phyloP scores from a whole-genome alignment of 2,329 filamentous ascomycete species.

The Pseudogymnoascus sp. region DNA sequence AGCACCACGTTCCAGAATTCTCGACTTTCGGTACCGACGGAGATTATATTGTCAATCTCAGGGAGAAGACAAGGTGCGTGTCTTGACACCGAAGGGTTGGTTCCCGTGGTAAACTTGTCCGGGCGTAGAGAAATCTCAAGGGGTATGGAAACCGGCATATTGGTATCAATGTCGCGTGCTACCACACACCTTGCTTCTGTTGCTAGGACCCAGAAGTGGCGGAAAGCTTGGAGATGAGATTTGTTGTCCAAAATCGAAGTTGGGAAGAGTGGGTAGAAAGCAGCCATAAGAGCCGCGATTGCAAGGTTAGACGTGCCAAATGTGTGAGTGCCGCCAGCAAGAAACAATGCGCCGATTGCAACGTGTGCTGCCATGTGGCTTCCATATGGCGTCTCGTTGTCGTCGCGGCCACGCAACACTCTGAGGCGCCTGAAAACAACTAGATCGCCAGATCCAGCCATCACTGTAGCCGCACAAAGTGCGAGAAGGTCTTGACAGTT shows the following conservation, averaged over 20 bases:
- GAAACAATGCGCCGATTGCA: slow-evolving; percentile 82
- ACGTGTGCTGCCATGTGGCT: slow-evolving; percentile 90
- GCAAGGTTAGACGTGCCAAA: slow-evolving; percentile 85
- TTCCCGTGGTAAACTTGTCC: slow-evolving; percentile 11
- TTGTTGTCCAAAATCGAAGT: slow-evolving; percentile 86
- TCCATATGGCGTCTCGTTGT: slow-evolving; percentile 79
- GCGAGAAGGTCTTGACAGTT: slow-evolving; percentile 89
- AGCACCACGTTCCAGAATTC: slow-evolving; percentile 64
- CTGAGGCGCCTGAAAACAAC: slow-evolving; percentile 77
- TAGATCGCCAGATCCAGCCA: slow-evolving; percentile 93
- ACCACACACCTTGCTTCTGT: slow-evolving; percentile 85
- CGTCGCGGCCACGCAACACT: slow-evolving; percentile 78
- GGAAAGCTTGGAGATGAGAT: slow-evolving; percentile 89
- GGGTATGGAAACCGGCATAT: slow-evolving; percentile 68
- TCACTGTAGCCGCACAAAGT: slow-evolving; percentile 76
- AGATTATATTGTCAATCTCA: slow-evolving; percentile 41
- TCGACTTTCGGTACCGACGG: slow-evolving; percentile 42
- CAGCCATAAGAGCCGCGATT: slow-evolving; percentile 75
- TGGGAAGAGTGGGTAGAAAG: slow-evolving; percentile 92
- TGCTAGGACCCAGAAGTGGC: slow-evolving; percentile 94
- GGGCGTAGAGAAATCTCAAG: slow-evolving; percentile 47
- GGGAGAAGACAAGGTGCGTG: slow-evolving; percentile 36
- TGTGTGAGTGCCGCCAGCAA: slow-evolving; percentile 87
- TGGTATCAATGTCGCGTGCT: slow-evolving; percentile 77
- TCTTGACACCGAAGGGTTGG: slow-evolving; percentile 14